Percentiles rank a stretch among this genome's conserved stretches.
Conservation (phyloP, 768 basidiomycete genomes). For the Kwoniella sp. region DNA sequence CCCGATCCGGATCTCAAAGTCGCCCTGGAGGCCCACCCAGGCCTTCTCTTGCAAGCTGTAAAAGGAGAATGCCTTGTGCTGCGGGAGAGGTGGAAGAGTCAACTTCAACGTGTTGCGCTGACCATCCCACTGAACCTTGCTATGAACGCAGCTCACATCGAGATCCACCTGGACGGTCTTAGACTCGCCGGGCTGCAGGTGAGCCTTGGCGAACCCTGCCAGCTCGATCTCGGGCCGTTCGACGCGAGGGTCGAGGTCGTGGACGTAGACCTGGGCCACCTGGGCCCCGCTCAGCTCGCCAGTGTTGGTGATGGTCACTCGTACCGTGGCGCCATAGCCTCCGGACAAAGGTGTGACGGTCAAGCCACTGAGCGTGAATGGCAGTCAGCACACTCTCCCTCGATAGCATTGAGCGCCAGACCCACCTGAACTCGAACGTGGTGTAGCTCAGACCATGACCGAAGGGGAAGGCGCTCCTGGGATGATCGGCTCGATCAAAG, state of each 20-base stretch:
- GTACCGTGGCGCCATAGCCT: constrained; percentile 46
- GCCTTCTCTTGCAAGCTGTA: constrained; percentile 56
- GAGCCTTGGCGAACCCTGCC: constrained; percentile 54
- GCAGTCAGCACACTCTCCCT: background rate
- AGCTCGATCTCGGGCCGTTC: constrained; percentile 61
- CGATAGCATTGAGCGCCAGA: too few relatives aligned
- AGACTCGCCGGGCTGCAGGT: constrained; percentile 46
- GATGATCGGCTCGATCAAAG: constrained; percentile 40
- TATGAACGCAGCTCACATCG: constrained; percentile 37
- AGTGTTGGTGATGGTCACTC: constrained; percentile 57
- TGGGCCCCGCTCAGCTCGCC: constrained; percentile 59
- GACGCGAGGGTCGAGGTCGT: constrained; percentile 55
- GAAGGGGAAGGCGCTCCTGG: constrained; percentile 38
- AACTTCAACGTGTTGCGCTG: too few relatives aligned
- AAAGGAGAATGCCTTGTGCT: constrained; percentile 56
- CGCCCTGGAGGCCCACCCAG: constrained; percentile 58
- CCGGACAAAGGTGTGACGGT: constrained; percentile 9
- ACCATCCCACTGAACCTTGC: too few relatives aligned
- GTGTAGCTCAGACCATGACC: constrained; percentile 44
- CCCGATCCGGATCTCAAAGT: constrained; percentile 55
- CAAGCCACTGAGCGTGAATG: background rate
- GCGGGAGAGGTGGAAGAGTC: background rate
- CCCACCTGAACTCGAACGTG: constrained; percentile 36
- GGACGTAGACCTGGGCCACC: constrained; percentile 64
- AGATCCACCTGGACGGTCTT: constrained; percentile 37